phyloP scores from a whole-genome alignment of 805 yeast species.

The Kodamaea leandrae region DNA sequence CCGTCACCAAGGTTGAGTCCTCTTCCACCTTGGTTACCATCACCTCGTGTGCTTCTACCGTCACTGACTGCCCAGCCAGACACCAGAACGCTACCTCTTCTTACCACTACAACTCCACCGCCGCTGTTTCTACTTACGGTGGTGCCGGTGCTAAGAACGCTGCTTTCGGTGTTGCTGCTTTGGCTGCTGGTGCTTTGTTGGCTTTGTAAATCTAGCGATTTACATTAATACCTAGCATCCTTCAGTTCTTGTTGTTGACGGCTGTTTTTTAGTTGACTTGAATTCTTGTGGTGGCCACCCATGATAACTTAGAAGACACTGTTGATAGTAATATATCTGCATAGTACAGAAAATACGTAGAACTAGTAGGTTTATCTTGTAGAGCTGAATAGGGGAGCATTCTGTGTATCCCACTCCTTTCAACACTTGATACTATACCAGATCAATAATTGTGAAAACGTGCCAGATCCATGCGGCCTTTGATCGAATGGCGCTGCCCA shows the following conservation, averaged over 20 bases:
- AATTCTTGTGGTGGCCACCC: slow-evolving; percentile 11
- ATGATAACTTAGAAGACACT: slow-evolving; percentile 7
- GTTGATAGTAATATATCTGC: no score
- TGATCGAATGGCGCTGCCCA: no score
- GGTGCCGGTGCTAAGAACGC: slow-evolving; percentile 25
- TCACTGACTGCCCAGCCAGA: slow-evolving; percentile 43
- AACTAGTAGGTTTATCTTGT: no score
- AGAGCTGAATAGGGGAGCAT: no score
- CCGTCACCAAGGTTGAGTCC: slow-evolving; percentile 29
- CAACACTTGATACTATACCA: no score
- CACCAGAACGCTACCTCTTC: slow-evolving; percentile 9
- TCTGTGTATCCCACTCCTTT: no score
- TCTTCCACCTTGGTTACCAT: slow-evolving; percentile 41
- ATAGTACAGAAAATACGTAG: no score
- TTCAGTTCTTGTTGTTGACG: slow-evolving; percentile 6
- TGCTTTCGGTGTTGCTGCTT: slow-evolving; percentile 19
- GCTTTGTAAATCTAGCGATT: slow-evolving; percentile 28
- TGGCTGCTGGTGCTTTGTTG: slow-evolving; percentile 27
- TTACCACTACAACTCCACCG: slow-evolving; percentile 17
- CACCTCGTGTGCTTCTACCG: slow-evolving; percentile 39
- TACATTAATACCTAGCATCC: neutral
- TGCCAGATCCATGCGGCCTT: no score
- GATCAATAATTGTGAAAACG: no score
- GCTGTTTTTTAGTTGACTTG: slow-evolving; percentile 8
- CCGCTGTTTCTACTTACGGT: slow-evolving; percentile 18